Base-by-base conservation (phyloP, 2,329 filamentous ascomycete species). In the Neobulgaria alba region DNA sequence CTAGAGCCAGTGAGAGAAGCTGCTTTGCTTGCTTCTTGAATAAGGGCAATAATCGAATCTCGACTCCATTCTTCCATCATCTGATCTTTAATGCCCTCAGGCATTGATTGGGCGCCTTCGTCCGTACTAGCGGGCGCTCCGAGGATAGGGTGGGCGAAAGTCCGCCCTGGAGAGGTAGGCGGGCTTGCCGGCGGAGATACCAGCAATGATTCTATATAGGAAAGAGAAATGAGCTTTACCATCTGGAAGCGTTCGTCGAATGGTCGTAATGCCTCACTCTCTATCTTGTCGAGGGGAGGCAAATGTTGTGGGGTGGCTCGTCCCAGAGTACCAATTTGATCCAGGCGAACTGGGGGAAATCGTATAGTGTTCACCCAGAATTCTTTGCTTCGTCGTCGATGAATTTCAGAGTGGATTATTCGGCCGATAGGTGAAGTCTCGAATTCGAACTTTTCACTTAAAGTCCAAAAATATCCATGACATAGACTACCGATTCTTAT, bases 401-500 rank as follows among this genome's bases (percentile, higher is more conserved):
- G 69, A 43, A 95, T 83, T 59, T 95, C 89, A 42, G 76, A 78
- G 40, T 82, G 74, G 23, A 95, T 78, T 5, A 78, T 77, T 38
- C 73, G 72, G 5, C 86, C 88, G 14, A 85, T 71, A 0, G 71
- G 67, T 0, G 82, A 79, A 5, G 70, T 69, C 39, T 89, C 82
- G 46, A 93, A 81, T 33, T 85, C 75, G 47, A 95, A 89, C 41
- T 77, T 80, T 43, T 89, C 81, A 3, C 75, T 79, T 46, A 95
- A 59, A 1, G 77, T 75, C 82, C 85, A 90, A 43, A 95, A 79
- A 61, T 95, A 95, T 7, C 87, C 89, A 56, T 94, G 85, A 37
- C 90, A 85, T 42, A 96, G 67, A 57, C 84, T 88, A 20, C 85
- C 87, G 32, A 93, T 69, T 32, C 85, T 82, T 29, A 94, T 75